Percentiles rank a stretch among this genome's conserved stretches.
These are phyloP conservation scores for Pezicula rhizophila DNA, from an alignment of 2,329 filamentous ascomycete species.

Conservation along the genomic window DNA sequence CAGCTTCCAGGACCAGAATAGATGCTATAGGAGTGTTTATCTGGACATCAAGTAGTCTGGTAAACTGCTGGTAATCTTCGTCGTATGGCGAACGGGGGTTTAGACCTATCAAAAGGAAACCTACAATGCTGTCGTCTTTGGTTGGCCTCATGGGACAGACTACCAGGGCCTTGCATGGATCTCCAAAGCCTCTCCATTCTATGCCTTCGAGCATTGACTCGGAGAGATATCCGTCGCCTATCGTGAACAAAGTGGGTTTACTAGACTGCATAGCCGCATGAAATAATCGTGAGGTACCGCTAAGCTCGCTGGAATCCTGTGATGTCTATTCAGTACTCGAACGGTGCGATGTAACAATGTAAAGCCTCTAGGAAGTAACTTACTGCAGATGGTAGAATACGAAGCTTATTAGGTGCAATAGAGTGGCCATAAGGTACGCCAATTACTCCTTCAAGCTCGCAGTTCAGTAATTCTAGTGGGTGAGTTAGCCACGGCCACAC, in stretches of 20 bases:
- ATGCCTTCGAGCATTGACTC: conserved; percentile 57
- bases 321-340: too few relatives aligned
- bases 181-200: conserved; percentile 65
- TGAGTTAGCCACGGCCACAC: too few relatives aligned
- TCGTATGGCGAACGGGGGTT: conserved; percentile 75
- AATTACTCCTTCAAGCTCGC: conserved; percentile 65
- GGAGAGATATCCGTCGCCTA: conserved; percentile 59
- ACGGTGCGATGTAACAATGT: too few relatives aligned
- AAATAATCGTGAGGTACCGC: conserved; percentile 69
- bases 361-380: too few relatives aligned
- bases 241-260: conserved; percentile 59
- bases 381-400: conserved; percentile 61
- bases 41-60: conserved; percentile 67
- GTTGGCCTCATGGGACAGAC: conserved; percentile 75
- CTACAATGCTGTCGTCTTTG: conserved; percentile 62
- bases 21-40: conserved; percentile 74
- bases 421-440: conserved; percentile 61
- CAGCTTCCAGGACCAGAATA: conserved; percentile 74
- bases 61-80: conserved; percentile 70
- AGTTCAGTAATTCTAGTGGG: conserved; percentile 15
- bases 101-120: conserved; percentile 69
- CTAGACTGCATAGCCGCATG: conserved; percentile 65
- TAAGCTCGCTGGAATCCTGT: too few relatives aligned
- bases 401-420: conserved; percentile 54
- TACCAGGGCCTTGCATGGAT: conserved; percentile 63